A percentile compares a stretch with the other conserved stretches of the same genome.
These are phyloP conservation scores for Cercospora sesami DNA, from an alignment of 2,329 filamentous ascomycete species.

Conservation along the genomic window DNA sequence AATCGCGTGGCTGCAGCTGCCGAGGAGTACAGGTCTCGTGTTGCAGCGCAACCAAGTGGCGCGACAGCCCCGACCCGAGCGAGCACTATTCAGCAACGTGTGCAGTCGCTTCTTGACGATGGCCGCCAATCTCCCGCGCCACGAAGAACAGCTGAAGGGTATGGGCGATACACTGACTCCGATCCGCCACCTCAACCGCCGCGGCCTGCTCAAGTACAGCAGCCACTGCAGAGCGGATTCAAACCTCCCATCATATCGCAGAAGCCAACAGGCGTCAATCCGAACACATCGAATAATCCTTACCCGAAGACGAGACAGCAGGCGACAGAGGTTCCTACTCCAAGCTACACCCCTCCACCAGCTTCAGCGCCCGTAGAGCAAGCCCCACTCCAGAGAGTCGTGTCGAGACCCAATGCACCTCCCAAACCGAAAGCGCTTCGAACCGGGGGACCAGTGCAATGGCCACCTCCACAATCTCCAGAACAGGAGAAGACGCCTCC, in stretches of 20 bases:
- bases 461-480: conserved; percentile 23
- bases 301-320: conserved; percentile 31
- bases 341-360: conserved; percentile 10
- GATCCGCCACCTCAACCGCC: conserved; percentile 4
- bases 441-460: conserved; percentile 42
- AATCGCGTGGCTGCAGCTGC: conserved; percentile 83
- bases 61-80: conserved; percentile 62
- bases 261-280: conserved; percentile 26
- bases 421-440: conserved; percentile 63
- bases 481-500: conserved; percentile 12
- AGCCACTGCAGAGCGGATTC: conserved; percentile 17
- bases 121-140: conserved; percentile 60
- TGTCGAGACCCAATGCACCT: conserved; percentile 55
- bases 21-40: conserved; percentile 77
- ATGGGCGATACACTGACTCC: conserved; percentile 76
- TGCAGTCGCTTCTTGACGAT: conserved; percentile 81
- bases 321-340: conserved; percentile 13
- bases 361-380: conserved; percentile 12
- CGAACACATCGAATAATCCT: conserved; percentile 26
- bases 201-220: conserved; percentile 18
- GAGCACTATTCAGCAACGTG: conserved; percentile 85
- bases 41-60: conserved; percentile 62
- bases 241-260: conserved; percentile 30
- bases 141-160: conserved; percentile 76
- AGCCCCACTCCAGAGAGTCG: conserved; percentile 28